Conservation (phyloP, 129 eudicot species). For the Flaveria linearis region DNA sequence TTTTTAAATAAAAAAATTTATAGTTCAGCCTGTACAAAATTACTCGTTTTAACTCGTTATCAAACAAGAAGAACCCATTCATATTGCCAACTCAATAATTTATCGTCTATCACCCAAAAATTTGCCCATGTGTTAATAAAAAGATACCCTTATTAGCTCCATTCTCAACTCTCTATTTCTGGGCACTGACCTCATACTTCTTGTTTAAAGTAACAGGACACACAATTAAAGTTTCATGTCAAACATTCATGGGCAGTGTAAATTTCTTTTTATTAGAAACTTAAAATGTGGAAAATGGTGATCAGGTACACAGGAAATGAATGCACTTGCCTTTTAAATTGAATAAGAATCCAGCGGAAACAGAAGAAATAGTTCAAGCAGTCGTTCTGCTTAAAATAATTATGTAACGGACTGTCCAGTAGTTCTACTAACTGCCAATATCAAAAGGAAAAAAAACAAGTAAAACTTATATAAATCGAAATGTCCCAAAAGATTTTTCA, state of each 20-base stretch:
- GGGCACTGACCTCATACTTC: background rate
- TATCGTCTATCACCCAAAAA: background rate
- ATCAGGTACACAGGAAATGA: background rate
- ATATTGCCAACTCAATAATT: background rate
- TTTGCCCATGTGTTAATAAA: background rate
- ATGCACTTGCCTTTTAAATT: conserved; percentile 76
- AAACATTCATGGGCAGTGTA: background rate
- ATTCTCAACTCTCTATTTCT: conserved; percentile 1
- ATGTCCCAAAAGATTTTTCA: background rate
- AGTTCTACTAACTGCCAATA: conserved; percentile 77
- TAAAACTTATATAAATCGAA: background rate
- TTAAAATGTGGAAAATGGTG: background rate
- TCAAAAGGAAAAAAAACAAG: background rate
- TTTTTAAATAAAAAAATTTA: too few relatives aligned
- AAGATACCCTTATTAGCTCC: background rate
- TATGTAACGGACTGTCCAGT: conserved; percentile 80
- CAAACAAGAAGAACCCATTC: background rate
- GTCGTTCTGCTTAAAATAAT: conserved; percentile 70
- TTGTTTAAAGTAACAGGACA: background rate
- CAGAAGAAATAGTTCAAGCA: conserved; percentile 96
- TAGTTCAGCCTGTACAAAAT: background rate
- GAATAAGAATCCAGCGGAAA: conserved; percentile 98
- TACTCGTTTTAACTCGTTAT: background rate
- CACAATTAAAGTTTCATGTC: background rate
- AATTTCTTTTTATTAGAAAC: background rate